Evolutionary conservation across 202 grass and related monocot genomes (phyloP).

Genomic region (Schoenoplectus triqueter): DNA sequence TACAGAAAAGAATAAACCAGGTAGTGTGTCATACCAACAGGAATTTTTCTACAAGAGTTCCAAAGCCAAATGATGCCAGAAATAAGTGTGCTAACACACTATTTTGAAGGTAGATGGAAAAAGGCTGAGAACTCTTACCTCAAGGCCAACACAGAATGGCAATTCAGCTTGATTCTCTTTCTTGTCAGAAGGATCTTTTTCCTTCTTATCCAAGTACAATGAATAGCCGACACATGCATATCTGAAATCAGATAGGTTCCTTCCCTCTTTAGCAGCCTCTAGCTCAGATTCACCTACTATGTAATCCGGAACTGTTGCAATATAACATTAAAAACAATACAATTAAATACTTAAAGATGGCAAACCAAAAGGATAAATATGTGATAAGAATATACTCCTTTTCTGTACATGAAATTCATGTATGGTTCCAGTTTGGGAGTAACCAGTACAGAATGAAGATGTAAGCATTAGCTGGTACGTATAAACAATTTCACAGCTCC

Average conservation of each 20-base stretch:
- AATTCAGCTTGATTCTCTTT: slow-evolving; percentile 55
- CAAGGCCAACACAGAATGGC: slow-evolving; percentile 80
- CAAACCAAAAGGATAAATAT: slow-evolving; percentile 5
- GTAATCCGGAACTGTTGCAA: slow-evolving; percentile 61
- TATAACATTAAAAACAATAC: slow-evolving; percentile 31
- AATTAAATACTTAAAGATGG: slow-evolving; percentile 17
- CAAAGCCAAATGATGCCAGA: not conserved
- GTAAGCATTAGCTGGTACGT: not conserved
- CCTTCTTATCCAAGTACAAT: slow-evolving; percentile 73
- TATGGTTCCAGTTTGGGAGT: not conserved
- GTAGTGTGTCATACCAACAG: not conserved
- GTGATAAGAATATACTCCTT: not conserved
- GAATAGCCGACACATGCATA: slow-evolving; percentile 91
- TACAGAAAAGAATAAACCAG: not conserved
- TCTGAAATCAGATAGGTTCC: slow-evolving; percentile 74
- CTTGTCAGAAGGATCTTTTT: slow-evolving; percentile 42
- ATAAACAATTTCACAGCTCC: not conserved
- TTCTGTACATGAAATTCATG: not conserved
- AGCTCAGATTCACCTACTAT: slow-evolving; percentile 82
- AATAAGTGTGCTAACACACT: not conserved
- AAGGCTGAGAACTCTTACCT: slow-evolving; percentile 52
- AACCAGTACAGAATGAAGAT: not conserved
- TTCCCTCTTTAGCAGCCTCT: slow-evolving; percentile 75
- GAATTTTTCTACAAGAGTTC: not conserved
- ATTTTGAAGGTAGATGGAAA: slow-evolving; percentile 10